phyloP scores from a whole-genome alignment of 2,329 filamentous ascomycete species.

The Rosellinia necatrix region DNA sequence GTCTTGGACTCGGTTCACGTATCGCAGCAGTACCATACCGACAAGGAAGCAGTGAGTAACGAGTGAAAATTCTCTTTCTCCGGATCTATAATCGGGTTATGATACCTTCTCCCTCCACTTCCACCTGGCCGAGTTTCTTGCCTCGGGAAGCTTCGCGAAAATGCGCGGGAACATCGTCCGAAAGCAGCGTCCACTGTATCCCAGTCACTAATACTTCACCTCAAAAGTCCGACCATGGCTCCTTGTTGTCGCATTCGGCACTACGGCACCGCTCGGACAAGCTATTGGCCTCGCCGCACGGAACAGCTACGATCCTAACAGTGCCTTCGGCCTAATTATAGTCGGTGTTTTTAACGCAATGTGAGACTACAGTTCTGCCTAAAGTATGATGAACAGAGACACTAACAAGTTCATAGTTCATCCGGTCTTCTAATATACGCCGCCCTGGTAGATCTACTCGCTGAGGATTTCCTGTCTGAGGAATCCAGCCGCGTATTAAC shows the following conservation, averaged over 20 bases:
- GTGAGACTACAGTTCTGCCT: conserved; percentile 42
- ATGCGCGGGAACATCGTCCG: too few species aligned
- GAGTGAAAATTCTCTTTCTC: not conserved
- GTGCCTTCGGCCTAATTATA: conserved; percentile 66
- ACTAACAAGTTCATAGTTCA: conserved; percentile 47
- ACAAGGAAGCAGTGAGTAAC: conserved; percentile 48
- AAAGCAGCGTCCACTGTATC: too few species aligned
- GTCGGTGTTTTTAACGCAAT: conserved; percentile 70
- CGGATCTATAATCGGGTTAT: not conserved
- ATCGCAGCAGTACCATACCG: conserved; percentile 70
- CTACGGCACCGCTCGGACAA: conserved; percentile 67
- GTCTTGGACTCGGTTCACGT: conserved; percentile 71
- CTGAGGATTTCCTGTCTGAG: conserved; percentile 68
- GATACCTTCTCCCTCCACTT: too few species aligned
- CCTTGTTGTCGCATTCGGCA: conserved; percentile 65
- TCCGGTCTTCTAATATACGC: conserved; percentile 66
- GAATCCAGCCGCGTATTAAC: conserved; percentile 56
- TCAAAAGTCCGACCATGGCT: conserved; percentile 60
- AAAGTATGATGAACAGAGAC: not conserved
- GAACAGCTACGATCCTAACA: conserved; percentile 64
- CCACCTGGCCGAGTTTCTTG: not conserved
- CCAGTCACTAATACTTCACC: not conserved
- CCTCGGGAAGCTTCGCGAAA: too few species aligned
- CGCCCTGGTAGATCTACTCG: conserved; percentile 65
- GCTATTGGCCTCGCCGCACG: conserved; percentile 64